phyloP scores from a whole-genome alignment of 129 eudicot species.

The Daucus carota region DNA sequence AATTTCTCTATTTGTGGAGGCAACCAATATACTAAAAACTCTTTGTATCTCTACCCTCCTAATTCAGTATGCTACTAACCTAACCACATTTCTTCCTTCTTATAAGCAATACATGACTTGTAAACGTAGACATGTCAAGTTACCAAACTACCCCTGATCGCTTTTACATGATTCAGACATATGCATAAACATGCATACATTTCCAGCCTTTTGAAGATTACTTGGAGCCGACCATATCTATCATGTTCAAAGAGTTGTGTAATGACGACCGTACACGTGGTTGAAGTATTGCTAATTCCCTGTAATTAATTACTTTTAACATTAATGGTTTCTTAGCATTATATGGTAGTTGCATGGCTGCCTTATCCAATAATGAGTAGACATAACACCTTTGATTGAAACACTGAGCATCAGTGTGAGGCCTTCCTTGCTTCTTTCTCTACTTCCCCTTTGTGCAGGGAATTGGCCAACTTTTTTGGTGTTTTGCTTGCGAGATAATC shows the following conservation, averaged over 20 bases:
- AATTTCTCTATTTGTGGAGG: conserved; percentile 22
- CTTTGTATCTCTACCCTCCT: not conserved
- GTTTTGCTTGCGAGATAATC: conserved; percentile 13
- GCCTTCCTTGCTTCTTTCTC: conserved; percentile 24
- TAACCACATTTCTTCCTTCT: not conserved
- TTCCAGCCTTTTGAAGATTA: not conserved
- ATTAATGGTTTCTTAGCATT: conserved; percentile 39
- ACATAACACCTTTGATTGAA: not conserved
- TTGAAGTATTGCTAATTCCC: conserved; percentile 15
- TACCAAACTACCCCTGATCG: conserved; percentile 24
- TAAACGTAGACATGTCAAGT: not conserved
- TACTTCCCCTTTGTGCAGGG: conserved; percentile 37
- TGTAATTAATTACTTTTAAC: conserved; percentile 15
- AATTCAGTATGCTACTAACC: not conserved
- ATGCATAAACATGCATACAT: not conserved
- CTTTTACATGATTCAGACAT: not conserved
- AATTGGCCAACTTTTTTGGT: conserved; percentile 24
- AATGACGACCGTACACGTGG: conserved; percentile 44
- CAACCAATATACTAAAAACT: conserved; percentile 11
- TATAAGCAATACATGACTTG: conserved; percentile 18
- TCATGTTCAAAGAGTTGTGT: conserved; percentile 12
- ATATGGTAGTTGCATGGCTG: conserved; percentile 18
- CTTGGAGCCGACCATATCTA: conserved; percentile 5
- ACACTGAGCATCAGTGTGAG: conserved; percentile 21
- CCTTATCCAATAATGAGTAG: conserved; percentile 12